These are phyloP conservation scores for Galerina marginata DNA, from an alignment of 768 basidiomycete genomes.

Conservation along the genomic window DNA sequence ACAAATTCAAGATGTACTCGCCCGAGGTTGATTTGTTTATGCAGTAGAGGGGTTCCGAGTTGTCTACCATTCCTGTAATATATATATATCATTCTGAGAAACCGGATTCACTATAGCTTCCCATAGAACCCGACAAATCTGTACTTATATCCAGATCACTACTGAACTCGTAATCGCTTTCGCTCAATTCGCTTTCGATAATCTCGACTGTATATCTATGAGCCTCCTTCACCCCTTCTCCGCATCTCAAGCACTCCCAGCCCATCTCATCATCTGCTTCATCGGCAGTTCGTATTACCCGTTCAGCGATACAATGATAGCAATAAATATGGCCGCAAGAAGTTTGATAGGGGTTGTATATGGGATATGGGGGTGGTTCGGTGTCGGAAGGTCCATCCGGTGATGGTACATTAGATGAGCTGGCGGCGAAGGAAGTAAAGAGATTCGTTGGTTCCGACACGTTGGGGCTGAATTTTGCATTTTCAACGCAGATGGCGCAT, in stretches of 20 bases:
- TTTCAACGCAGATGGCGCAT: slow-evolving; percentile 91
- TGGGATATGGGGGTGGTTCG: slow-evolving; percentile 62
- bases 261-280: slow-evolving; percentile 59
- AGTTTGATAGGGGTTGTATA: slow-evolving; percentile 83
- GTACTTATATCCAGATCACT: slow-evolving; percentile 55
- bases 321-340: slow-evolving; percentile 90
- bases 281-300: slow-evolving; percentile 74
- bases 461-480: slow-evolving; percentile 65
- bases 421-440: slow-evolving; percentile 43
- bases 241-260: slow-evolving; percentile 90
- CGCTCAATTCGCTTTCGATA: slow-evolving; percentile 42
- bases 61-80: neutral
- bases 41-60: neutral
- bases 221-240: slow-evolving; percentile 63
- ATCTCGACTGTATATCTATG: slow-evolving; percentile 60
- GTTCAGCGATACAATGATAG: slow-evolving; percentile 90
- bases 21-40: slow-evolving; percentile 19
- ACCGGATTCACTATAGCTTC: slow-evolving; percentile 54
- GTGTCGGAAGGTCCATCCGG: slow-evolving; percentile 27
- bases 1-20: slow-evolving; percentile 66
- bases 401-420: slow-evolving; percentile 17
- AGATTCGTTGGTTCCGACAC: slow-evolving; percentile 57
- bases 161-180: slow-evolving; percentile 68
- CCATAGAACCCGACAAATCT: slow-evolving; percentile 62
- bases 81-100: slow-evolving; percentile 39